Percentiles rank a stretch among this genome's conserved stretches.
These are phyloP conservation scores for Physocladia obscura DNA, from an alignment of 192 early-diverging fungal genomes.

Conservation along the genomic window DNA sequence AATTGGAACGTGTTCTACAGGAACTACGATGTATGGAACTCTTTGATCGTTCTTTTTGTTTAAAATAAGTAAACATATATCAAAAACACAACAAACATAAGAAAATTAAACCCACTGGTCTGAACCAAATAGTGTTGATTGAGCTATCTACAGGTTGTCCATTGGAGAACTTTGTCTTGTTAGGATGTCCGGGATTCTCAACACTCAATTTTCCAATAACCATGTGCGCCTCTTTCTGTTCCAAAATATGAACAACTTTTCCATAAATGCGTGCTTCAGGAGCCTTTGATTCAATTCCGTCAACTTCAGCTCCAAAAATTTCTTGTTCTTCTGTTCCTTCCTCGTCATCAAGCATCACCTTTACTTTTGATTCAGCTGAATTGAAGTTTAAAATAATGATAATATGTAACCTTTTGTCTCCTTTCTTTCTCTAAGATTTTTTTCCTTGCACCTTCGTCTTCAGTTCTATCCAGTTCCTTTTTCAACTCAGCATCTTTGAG, in stretches of 20 bases:
- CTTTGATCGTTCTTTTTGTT: slow-evolving; percentile 69
- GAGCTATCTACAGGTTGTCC: slow-evolving; percentile 8
- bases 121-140: slow-evolving; percentile 69
- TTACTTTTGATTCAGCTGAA: slow-evolving; percentile 48
- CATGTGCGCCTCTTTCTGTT: slow-evolving; percentile 25
- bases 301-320: neutral
- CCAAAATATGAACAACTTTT: slow-evolving; percentile 48
- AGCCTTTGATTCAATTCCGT: neutral
- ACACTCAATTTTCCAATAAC: slow-evolving; percentile 48
- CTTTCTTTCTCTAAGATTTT: slow-evolving; percentile 37
- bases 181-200: slow-evolving; percentile 26
- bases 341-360: slow-evolving; percentile 32
- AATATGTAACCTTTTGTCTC: slow-evolving; percentile 35
- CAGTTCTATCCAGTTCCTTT: slow-evolving; percentile 54
- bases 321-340: slow-evolving; percentile 2
- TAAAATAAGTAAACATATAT: too few relatives aligned
- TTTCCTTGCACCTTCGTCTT: slow-evolving; percentile 36
- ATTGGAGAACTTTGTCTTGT: neutral
- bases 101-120: slow-evolving; percentile 67
- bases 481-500: slow-evolving; percentile 68
- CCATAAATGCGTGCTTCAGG: slow-evolving; percentile 41
- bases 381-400: neutral
- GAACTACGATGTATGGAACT: slow-evolving; percentile 73
- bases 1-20: slow-evolving; percentile 66
- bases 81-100: too few relatives aligned